Evolutionary conservation across 2,329 filamentous ascomycete genomes (phyloP), one percentile per base, ranked within the genome.

Genomic region (Furcasterigmium furcatum): DNA sequence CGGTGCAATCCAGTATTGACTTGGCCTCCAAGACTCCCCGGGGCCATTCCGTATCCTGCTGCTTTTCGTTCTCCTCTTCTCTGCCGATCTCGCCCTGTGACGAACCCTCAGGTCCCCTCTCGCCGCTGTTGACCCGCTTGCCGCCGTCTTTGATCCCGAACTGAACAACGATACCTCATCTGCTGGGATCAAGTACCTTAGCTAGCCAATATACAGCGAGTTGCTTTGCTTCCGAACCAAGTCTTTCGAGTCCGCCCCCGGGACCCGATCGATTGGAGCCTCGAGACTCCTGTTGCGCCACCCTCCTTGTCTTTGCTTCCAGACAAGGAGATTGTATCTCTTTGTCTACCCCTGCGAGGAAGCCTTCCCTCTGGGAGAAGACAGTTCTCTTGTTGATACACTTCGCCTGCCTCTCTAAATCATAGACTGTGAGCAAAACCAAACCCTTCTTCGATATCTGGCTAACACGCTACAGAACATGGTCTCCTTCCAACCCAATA

Each of bases 171-270:
- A 22, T 39, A 22, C 24, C 36, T 8, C 13, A n/a, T 18, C 40
- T 19, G 24, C 25, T 18, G 22, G 20, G 10, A 30, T 13, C 19
- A 39, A 39, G 20, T 73, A 72, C 60, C 20, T 67, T 68, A 73
- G 70, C 65, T 73, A 74, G 67, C 69, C 64, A 74, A 74, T 71
- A 72, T 62, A 73, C 68, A 64, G 74, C 65, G 70, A 71, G 65
- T 44, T 44, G 21, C 19, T 29, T 44, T 38, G 32, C 42, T 38
- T 36, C n/a, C 16, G 34, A 36, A 9, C 34, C 34, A 16, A 16
- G 34, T 36, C 3, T 36, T 36, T 16, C 19, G 34, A 16, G 34
- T 18, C 34, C n/a, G 12, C n/a, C 16, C 34, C 34, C 34, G 6
- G 34, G 16, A 10, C 18, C 34, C 16, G 16, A 34, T 18, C 13